Conservation (phyloP, 345 rosid genomes). For the Populus nigra region DNA sequence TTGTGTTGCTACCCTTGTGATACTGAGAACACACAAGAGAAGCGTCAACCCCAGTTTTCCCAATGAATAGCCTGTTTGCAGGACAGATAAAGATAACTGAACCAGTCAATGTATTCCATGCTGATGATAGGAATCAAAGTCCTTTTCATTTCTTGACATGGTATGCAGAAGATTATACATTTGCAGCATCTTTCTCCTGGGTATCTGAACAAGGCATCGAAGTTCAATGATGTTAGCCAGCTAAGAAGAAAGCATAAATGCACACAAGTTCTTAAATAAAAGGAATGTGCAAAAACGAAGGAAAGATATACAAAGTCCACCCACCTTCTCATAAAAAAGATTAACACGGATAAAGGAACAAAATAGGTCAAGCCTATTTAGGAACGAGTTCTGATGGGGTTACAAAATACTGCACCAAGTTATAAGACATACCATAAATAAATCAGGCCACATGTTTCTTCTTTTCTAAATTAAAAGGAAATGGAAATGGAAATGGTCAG, state of each 20-base stretch:
- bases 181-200: slow-evolving; percentile 95
- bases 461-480: slow-evolving; percentile 12
- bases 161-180: slow-evolving; percentile 89
- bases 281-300: not conserved
- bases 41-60: not conserved
- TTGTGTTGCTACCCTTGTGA: not conserved
- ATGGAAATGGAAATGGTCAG: too few relatives aligned
- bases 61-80: not conserved
- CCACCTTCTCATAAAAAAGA: slow-evolving; percentile 88
- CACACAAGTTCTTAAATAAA: not conserved
- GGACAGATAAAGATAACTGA: not conserved
- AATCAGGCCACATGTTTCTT: slow-evolving; percentile 13
- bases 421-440: slow-evolving; percentile 49
- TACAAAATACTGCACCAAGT: slow-evolving; percentile 72
- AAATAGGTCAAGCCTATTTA: too few relatives aligned
- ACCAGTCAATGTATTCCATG: slow-evolving; percentile 32
- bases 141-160: slow-evolving; percentile 82
- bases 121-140: slow-evolving; percentile 97
- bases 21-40: not conserved
- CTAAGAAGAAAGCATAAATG: not conserved
- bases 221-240: not conserved
- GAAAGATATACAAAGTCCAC: slow-evolving; percentile 14
- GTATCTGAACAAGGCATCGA: slow-evolving; percentile 54
- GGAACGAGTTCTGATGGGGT: slow-evolving; percentile 99
- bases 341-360: slow-evolving; percentile 90